These are phyloP conservation scores for Zostera marina DNA, from an alignment of 116 monocot species.

Conservation along the genomic window DNA sequence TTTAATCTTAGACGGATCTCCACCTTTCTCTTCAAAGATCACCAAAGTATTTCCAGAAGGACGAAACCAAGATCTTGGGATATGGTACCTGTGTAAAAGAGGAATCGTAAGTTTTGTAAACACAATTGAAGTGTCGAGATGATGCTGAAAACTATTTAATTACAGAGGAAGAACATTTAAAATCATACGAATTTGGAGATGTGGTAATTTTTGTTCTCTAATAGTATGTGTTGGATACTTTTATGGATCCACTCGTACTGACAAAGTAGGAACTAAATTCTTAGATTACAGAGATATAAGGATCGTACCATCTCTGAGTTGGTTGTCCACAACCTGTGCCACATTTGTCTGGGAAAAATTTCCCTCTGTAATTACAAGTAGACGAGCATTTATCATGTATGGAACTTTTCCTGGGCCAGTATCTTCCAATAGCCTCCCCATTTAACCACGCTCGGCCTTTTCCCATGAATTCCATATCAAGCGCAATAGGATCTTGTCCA, in stretches of 20 bases:
- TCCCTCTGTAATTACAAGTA: conserved; percentile 70
- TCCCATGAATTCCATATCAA: conserved; percentile 89
- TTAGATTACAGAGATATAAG: neutral
- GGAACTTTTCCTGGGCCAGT: conserved; percentile 66
- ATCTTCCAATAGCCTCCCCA: conserved; percentile 83
- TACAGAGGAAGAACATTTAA: neutral
- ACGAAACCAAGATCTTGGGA: conserved; percentile 39
- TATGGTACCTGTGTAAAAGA: conserved; percentile 29
- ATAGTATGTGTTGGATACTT: too few relatives aligned
- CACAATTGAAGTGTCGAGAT: neutral
- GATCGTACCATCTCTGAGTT: conserved; percentile 87
- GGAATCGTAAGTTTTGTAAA: neutral
- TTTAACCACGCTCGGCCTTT: conserved; percentile 93
- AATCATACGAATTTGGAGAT: neutral
- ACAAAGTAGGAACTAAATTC: too few relatives aligned
- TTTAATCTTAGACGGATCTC: conserved; percentile 72
- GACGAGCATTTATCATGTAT: conserved; percentile 29
- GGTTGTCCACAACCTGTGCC: conserved; percentile 78
- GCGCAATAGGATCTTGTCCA: conserved; percentile 74
- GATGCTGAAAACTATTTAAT: neutral
- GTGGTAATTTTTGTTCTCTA: too few relatives aligned
- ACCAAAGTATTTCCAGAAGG: conserved; percentile 34
- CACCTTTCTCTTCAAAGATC: conserved; percentile 43
- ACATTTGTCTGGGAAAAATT: conserved; percentile 81
- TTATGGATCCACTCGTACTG: too few relatives aligned